Percentiles rank a stretch among this genome's conserved stretches.
Evolutionary conservation across 1,284 basidiomycete genomes (phyloP).

Genomic region (Puccinia triticina): DNA sequence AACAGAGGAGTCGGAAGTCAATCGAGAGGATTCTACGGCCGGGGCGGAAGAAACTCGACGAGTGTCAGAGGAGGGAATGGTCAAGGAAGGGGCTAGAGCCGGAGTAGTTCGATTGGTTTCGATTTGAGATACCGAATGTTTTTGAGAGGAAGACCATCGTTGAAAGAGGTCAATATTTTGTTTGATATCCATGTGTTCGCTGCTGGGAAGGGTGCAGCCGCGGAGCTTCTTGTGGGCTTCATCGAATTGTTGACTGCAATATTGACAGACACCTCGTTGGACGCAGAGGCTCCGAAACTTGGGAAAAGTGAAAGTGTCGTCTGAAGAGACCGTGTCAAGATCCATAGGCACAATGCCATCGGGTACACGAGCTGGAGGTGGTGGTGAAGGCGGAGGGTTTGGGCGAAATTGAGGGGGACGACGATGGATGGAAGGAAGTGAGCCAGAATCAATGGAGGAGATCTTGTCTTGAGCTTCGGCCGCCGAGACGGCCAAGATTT

Average conservation of each 20-base stretch:
- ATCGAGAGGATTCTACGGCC: not conserved
- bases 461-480: constrained; percentile 14
- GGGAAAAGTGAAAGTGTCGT: not conserved
- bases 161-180: not conserved
- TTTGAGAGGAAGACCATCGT: not conserved
- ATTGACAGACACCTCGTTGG: not conserved
- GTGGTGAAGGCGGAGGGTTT: not conserved
- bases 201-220: not conserved
- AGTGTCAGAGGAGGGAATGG: not conserved
- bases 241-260: not conserved
- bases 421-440: not conserved
- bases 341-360: not conserved
- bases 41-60: no score
- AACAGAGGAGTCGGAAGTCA: not conserved
- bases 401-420: not conserved
- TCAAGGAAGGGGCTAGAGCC: not conserved
- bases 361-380: not conserved
- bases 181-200: not conserved
- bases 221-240: not conserved
- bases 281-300: not conserved
- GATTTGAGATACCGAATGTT: no score
- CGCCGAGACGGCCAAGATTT: not conserved
- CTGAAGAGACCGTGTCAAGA: not conserved
- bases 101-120: no score
- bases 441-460: not conserved